Evolutionary conservation across 257 asterid species (phyloP).

Genomic region (Perilla frutescens): DNA sequence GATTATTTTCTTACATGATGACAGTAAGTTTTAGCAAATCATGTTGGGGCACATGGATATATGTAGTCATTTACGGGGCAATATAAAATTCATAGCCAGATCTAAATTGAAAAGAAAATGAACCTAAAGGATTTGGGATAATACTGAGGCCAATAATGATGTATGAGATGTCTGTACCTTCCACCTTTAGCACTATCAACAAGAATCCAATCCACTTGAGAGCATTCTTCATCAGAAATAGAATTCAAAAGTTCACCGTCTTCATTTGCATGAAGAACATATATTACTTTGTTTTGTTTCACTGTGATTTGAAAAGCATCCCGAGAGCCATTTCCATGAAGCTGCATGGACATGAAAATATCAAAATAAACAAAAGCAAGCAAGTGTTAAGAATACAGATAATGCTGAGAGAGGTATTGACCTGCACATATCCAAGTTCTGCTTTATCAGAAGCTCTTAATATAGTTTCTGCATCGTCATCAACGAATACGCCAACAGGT

Average conservation of each 20-base stretch:
- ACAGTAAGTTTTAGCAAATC: neutral
- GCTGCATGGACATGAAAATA: conserved; percentile 53
- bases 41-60: neutral
- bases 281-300: conserved; percentile 62
- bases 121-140: conserved; percentile 13
- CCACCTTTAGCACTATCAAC: conserved; percentile 95
- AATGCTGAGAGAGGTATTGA: conserved; percentile 31
- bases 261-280: conserved; percentile 84
- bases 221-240: conserved; percentile 71
- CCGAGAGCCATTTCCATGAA: conserved; percentile 87
- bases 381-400: conserved; percentile 18
- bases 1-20: neutral
- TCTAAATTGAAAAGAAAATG: neutral
- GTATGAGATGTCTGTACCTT: conserved; percentile 53
- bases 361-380: conserved; percentile 24
- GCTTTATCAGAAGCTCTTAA: conserved; percentile 69
- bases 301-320: conserved; percentile 62
- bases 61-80: neutral
- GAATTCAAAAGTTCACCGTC: conserved; percentile 75
- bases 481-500: conserved; percentile 95
- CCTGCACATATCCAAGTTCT: conserved; percentile 93
- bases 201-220: conserved; percentile 89
- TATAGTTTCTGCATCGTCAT: conserved; percentile 82
- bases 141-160: neutral
- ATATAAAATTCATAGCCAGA: conserved; percentile 8